A percentile compares a stretch with the other conserved stretches of the same genome.
Evolutionary conservation across 257 asterid species (phyloP).

Genomic region (Gynochthodes officinalis): DNA sequence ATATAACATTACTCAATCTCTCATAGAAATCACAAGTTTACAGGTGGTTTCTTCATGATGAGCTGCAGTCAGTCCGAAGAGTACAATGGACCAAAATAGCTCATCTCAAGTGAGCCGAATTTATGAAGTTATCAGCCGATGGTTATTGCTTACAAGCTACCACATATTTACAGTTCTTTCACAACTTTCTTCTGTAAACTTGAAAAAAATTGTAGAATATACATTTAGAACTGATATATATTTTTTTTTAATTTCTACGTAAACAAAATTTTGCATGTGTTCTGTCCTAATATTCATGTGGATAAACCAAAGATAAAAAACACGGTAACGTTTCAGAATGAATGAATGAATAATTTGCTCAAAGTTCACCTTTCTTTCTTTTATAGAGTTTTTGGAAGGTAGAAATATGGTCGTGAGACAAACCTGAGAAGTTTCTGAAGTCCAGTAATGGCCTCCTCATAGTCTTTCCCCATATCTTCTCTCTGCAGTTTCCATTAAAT

Average conservation of each 20-base stretch:
- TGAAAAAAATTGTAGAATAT: neutral
- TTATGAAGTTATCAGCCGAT: no score
- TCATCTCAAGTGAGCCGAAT: no score
- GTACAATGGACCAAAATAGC: neutral
- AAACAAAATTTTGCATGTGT: neutral
- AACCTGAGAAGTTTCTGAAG: slow-evolving; percentile 89
- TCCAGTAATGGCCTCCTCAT: slow-evolving; percentile 75
- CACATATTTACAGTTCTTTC: no score
- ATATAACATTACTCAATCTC: no score
- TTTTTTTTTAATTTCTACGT: neutral
- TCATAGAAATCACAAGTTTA: no score
- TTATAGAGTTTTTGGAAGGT: neutral
- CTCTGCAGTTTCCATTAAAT: slow-evolving; percentile 50
- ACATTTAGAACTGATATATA: neutral
- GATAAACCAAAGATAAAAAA: no score
- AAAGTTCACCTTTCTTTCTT: neutral
- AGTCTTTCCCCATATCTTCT: slow-evolving; percentile 74
- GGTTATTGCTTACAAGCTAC: no score
- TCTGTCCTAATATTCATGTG: neutral
- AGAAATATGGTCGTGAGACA: neutral
- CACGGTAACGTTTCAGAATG: no score
- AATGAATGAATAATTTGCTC: neutral
- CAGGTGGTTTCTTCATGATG: no score
- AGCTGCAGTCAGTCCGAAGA: neutral
- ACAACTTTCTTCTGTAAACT: no score